Conservation (phyloP, 192 early-diverging fungal genomes). For the Rhizophagus sp. region DNA sequence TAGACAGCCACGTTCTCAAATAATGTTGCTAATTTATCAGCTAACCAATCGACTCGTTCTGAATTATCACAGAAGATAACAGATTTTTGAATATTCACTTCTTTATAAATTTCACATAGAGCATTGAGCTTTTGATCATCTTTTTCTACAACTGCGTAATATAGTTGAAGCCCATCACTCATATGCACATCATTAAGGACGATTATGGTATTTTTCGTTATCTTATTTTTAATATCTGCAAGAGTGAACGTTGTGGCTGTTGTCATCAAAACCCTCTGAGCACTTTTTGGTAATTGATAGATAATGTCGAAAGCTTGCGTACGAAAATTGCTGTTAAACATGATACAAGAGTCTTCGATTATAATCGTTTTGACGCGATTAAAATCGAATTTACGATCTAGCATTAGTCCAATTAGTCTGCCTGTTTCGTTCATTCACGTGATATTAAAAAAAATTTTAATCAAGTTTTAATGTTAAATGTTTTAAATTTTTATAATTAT, state of each 20-base stretch:
- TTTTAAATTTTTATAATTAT: neutral
- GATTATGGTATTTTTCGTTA: neutral
- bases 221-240: slow-evolving; percentile 18
- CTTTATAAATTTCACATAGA: slow-evolving; percentile 13
- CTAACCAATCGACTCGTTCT: slow-evolving; percentile 19
- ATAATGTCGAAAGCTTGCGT: slow-evolving; percentile 20
- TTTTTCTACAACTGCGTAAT: slow-evolving; percentile 23
- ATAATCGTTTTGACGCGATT: slow-evolving; percentile 10
- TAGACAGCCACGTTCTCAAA: neutral
- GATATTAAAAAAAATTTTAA: neutral
- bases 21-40: slow-evolving; percentile 8
- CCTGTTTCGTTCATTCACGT: slow-evolving; percentile 14
- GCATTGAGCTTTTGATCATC: slow-evolving; percentile 22
- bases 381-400: neutral
- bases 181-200: slow-evolving; percentile 5
- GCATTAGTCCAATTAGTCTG: neutral
- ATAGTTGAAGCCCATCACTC: slow-evolving; percentile 18
- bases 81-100: neutral
- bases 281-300: neutral
- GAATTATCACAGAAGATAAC: slow-evolving; percentile 25
- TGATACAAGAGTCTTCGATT: slow-evolving; percentile 27
- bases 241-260: slow-evolving; percentile 26
- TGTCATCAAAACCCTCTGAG: slow-evolving; percentile 21
- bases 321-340: slow-evolving; percentile 18
- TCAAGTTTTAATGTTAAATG: neutral